phyloP scores from a whole-genome alignment of 805 yeast genomes.

The Yarrowia sp. region DNA sequence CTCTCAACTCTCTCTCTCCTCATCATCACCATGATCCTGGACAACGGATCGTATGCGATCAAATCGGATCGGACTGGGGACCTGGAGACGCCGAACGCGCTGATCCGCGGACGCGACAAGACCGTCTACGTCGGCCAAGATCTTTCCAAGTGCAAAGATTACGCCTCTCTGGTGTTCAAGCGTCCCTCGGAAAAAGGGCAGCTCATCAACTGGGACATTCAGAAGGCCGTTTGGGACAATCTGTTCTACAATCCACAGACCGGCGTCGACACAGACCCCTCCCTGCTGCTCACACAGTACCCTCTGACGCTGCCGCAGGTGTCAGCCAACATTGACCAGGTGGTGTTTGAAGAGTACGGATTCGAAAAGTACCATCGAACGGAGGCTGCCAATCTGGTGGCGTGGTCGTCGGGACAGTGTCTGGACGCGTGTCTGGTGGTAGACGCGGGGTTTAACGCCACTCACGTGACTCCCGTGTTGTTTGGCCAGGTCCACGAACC shows the following conservation, averaged over 20 bases:
- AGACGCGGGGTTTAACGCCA: slow-evolving; percentile 87
- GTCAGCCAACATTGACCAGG: slow-evolving; percentile 85
- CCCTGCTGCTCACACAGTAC: slow-evolving; percentile 76
- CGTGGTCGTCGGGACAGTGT: slow-evolving; percentile 57
- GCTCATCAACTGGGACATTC: slow-evolving; percentile 87
- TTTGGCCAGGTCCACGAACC: slow-evolving; percentile 78
- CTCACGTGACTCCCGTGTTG: slow-evolving; percentile 85
- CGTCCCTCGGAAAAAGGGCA: slow-evolving; percentile 92
- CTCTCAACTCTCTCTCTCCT: neutral
- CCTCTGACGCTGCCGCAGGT: slow-evolving; percentile 83
- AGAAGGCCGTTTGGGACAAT: slow-evolving; percentile 90
- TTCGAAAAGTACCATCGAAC: slow-evolving; percentile 74
- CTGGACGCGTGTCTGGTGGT: slow-evolving; percentile 73
- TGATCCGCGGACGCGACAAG: slow-evolving; percentile 79
- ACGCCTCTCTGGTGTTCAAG: slow-evolving; percentile 72
- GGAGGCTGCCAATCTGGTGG: slow-evolving; percentile 57
- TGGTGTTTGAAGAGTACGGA: slow-evolving; percentile 92
- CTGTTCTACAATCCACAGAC: slow-evolving; percentile 55
- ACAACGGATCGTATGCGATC: slow-evolving; percentile 87
- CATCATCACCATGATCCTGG: slow-evolving; percentile 61
- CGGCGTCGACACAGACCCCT: slow-evolving; percentile 56
- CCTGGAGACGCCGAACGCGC: slow-evolving; percentile 64
- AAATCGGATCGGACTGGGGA: slow-evolving; percentile 62
- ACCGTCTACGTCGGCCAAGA: slow-evolving; percentile 76
- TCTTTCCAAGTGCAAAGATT: slow-evolving; percentile 67